Evolutionary conservation across 805 yeast genomes (phyloP).

Genomic region (Teunomyces tritomae): DNA sequence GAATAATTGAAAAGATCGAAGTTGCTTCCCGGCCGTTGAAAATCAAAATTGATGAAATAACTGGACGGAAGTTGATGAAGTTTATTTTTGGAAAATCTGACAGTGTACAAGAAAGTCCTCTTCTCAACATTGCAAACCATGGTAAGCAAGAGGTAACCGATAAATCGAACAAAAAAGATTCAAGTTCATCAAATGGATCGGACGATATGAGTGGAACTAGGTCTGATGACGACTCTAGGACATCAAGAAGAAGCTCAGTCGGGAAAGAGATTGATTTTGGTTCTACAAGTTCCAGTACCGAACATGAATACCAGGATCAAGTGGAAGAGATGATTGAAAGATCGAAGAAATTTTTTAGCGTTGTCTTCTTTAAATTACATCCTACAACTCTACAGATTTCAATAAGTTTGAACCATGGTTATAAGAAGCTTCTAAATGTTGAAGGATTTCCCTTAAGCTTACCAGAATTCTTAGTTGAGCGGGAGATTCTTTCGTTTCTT

Average conservation of each 20-base stretch:
- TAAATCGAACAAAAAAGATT: conserved; percentile 8
- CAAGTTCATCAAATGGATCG: conserved; percentile 8
- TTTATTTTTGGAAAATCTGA: conserved; percentile 32
- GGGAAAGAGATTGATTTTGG: not conserved
- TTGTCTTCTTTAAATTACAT: conserved; percentile 48
- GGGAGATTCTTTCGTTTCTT: conserved; percentile 29
- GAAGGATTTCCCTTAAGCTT: conserved; percentile 31
- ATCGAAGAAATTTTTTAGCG: conserved; percentile 69
- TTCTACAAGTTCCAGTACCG: conserved; percentile 1
- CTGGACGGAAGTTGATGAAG: conserved; percentile 37
- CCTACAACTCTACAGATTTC: conserved; percentile 34
- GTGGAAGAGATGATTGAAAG: conserved; percentile 66
- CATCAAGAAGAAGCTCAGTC: not conserved
- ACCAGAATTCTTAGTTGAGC: conserved; percentile 33
- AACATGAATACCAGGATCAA: conserved; percentile 22
- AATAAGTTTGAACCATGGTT: conserved; percentile 32
- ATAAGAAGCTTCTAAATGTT: conserved; percentile 36
- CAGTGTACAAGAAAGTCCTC: conserved; percentile 20
- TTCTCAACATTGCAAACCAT: conserved; percentile 8
- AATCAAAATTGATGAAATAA: conserved; percentile 36
- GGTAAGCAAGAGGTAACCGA: conserved; percentile 9
- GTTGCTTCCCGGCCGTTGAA: conserved; percentile 37
- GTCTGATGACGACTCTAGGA: conserved; percentile 5
- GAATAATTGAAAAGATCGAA: conserved; percentile 37
- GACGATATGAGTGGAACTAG: conserved; percentile 12